Base-by-base conservation (phyloP, 148 eudicot species). In the Gaultheria prostrata region DNA sequence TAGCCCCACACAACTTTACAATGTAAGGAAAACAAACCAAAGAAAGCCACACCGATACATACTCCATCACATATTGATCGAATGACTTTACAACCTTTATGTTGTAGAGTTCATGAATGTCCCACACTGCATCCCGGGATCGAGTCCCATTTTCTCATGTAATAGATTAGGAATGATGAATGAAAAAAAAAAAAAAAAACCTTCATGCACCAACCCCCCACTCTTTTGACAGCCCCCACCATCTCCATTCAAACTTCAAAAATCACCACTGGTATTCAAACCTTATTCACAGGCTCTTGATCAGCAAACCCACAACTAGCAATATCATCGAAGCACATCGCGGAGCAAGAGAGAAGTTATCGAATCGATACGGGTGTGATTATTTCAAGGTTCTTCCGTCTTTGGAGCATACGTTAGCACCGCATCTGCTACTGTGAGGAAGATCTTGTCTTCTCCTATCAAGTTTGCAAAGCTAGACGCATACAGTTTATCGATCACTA, bases 361-460 rank as follows among this genome's bases (percentile, higher is more conserved):
- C 8, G 69, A 56, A 53, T 33, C 8, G 17, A 33, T 35, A 35
- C 18, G n/a, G 65, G 32, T 8, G n/a, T 74, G 81, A 53, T 17
- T 18, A 14, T 54, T 50, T 88, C 80, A 92, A 76, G 90, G 86
- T 39, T 86, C 86, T 14, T 33, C 90, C 33, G 32, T 69, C 81
- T 89, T 56, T 10, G 89, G 86, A 26, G 86, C 51, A 24, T 80
- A 87, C 1, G 89, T 89, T 45, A 80, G 85, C 81, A 93, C 88
- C 1, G 97, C 94, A 49, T 93, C 90, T 20, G 77, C 94, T 11
- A 91, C 94, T 0, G 92, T 92, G 28, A 91, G 89, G 85, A 86
- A 90, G 80, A 93, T 91, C 61, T 89, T 88, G 85, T 91, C 90
- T 83, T 92, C 89, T 61, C 93, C 94, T 0, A 93, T 74, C 80